Percentiles rank a stretch among this genome's conserved stretches.
Evolutionary conservation across 2,329 filamentous ascomycete species (phyloP).

Genomic region (Cladosporium sp.): DNA sequence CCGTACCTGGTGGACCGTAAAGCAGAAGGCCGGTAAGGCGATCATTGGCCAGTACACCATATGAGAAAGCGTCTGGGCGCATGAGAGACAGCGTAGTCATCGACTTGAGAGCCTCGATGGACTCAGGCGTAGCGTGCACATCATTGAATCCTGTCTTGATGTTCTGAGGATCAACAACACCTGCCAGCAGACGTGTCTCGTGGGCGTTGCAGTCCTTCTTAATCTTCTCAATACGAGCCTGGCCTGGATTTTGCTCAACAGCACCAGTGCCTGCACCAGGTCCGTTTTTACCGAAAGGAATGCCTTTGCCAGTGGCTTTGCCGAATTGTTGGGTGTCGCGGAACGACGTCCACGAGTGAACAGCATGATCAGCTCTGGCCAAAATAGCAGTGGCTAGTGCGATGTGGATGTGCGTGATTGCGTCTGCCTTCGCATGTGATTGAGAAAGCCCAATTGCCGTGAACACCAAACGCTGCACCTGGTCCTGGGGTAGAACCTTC

Average conservation of each 20-base stretch:
- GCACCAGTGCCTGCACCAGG: neutral
- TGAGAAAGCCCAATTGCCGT: constrained; percentile 54
- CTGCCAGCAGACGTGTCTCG: constrained; percentile 78
- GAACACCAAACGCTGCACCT: constrained; percentile 62
- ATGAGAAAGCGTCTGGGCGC: constrained; percentile 91
- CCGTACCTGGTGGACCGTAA: constrained; percentile 91
- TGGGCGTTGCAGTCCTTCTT: constrained; percentile 68
- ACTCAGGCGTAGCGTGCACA: constrained; percentile 79
- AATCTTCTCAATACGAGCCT: constrained; percentile 48
- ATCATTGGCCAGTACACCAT: constrained; percentile 88
- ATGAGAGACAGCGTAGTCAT: constrained; percentile 84
- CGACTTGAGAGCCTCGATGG: constrained; percentile 83
- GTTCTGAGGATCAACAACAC: constrained; percentile 77
- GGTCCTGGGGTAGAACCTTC: constrained; percentile 60
- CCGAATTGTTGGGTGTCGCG: constrained; percentile 2
- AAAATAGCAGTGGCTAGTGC: constrained; percentile 31
- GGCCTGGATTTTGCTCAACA: constrained; percentile 11
- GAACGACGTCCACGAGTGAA: constrained; percentile 23
- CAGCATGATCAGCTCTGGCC: constrained; percentile 24
- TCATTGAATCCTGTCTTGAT: constrained; percentile 86
- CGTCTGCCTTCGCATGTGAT: constrained; percentile 34
- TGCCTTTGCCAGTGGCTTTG: neutral
- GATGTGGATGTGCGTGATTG: constrained; percentile 43
- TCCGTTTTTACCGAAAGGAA: constrained; percentile 5
- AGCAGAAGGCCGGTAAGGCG: constrained; percentile 91